Percentiles rank a stretch among this genome's conserved stretches.
These are phyloP conservation scores for Rhodotorula sp. DNA, from an alignment of 1,284 basidiomycete genomes.

Conservation along the genomic window DNA sequence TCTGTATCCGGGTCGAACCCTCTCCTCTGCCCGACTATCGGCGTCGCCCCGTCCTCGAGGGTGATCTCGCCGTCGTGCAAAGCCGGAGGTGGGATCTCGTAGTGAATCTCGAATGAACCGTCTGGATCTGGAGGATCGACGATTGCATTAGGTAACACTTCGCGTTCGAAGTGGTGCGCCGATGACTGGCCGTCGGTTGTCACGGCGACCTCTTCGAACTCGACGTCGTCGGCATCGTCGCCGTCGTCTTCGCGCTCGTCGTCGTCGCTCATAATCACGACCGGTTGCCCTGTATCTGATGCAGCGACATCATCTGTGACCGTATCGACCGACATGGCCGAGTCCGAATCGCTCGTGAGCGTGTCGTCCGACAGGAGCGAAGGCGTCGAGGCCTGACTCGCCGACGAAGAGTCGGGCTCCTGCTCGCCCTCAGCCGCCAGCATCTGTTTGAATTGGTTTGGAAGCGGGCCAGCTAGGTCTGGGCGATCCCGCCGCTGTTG, in stretches of 20 bases:
- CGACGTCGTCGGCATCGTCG: slow-evolving; percentile 21
- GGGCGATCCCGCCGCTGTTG: not conserved
- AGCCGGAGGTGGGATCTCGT: slow-evolving; percentile 20
- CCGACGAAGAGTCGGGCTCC: not conserved
- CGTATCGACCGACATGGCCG: slow-evolving; percentile 23
- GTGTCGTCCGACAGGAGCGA: slow-evolving; percentile 4
- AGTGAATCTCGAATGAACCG: slow-evolving; percentile 26
- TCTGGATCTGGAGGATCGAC: slow-evolving; percentile 7
- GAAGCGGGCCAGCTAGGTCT: not conserved
- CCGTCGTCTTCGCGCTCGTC: slow-evolving; percentile 5
- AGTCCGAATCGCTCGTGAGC: not conserved
- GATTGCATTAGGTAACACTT: not conserved
- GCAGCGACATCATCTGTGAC: not conserved
- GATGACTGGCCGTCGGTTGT: not conserved
- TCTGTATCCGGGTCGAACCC: slow-evolving; percentile 37
- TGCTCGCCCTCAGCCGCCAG: not conserved
- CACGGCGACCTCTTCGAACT: slow-evolving; percentile 31
- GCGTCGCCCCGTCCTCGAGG: slow-evolving; percentile 5
- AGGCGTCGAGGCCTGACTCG: slow-evolving; percentile 5
- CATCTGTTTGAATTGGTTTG: not conserved
- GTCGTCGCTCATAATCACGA: not conserved
- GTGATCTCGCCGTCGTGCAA: slow-evolving; percentile 18
- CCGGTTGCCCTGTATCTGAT: not conserved
- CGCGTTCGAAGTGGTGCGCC: not conserved
- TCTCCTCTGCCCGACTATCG: slow-evolving; percentile 11